Evolutionary conservation across 805 yeast species (phyloP), one percentile per base, ranked within the genome.

Genomic region (Wickerhamiella lipophila): DNA sequence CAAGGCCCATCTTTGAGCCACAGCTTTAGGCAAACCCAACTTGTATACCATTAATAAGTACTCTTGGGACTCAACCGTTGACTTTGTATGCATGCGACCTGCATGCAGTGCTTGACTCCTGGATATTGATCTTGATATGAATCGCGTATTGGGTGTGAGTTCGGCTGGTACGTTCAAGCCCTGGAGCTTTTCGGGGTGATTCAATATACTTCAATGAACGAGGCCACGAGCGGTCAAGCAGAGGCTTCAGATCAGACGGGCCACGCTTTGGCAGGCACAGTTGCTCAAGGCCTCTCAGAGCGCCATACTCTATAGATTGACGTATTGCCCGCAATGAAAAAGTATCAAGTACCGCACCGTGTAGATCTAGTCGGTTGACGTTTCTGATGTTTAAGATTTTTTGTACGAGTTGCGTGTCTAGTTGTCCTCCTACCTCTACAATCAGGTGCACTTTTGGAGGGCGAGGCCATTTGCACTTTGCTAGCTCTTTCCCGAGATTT

Each of bases 1-100:
- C 67, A 27, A 74, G 56, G 1, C 75, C 70, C 76, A 71, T 71
- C 19, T 18, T 25, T 11, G 22, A 13, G 27, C 27, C 27, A 25
- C n/a, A n/a, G n/a, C 26, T 29, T 46, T 30, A 26, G 18, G 21
- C 11, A n/a, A n/a, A n/a, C n/a, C n/a, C 12, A 13, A 29, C n/a
- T 29, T 29, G n/a, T 13, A 3, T 9, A 11, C 13, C 11, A 6
- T 29, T 29, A 29, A 29, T 29, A 29, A 29, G 32, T 29, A 13
- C 32, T 11, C 32, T 25, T 25, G 6, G 6, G 27, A 9, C n/a
- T 29, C 32, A 29, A 29, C 29, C 19, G 30, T 11, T 22, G 42
- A 39, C 30, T 26, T 19, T n/a, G 35, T 41, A 26, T 30, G 38
- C 36, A 21, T n/a, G 39, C 16, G 21, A 30, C 16, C 38, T 29